Evolutionary conservation across 1,139 yeast genomes (phyloP).

Genomic region (Diutina siamensis): DNA sequence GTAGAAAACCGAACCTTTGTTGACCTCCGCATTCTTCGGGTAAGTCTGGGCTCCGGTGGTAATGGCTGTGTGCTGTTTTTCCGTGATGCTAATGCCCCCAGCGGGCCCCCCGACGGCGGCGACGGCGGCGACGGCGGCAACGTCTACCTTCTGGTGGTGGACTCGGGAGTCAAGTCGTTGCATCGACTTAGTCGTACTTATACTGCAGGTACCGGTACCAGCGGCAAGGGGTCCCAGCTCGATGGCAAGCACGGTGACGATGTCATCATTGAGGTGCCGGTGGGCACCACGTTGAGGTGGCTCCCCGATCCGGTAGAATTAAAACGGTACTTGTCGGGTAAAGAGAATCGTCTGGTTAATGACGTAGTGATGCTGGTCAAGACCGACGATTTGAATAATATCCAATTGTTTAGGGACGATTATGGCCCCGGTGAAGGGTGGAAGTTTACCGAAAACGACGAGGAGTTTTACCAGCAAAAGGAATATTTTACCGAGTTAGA

Average conservation of each 20-base stretch:
- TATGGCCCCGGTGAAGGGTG: slow-evolving; percentile 72
- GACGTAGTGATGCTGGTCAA: slow-evolving; percentile 14
- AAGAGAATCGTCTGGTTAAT: slow-evolving; percentile 13
- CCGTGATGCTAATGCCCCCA: slow-evolving; percentile 71
- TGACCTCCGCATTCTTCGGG: slow-evolving; percentile 59
- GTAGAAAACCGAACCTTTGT: slow-evolving; percentile 29
- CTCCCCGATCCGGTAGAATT: slow-evolving; percentile 59
- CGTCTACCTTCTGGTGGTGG: slow-evolving; percentile 70
- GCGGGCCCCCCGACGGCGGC: slow-evolving; percentile 97
- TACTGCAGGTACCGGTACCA: slow-evolving; percentile 57
- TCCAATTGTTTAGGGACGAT: slow-evolving; percentile 49
- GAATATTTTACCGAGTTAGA: slow-evolving; percentile 58
- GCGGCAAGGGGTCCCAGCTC: slow-evolving; percentile 65
- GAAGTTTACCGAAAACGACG: slow-evolving; percentile 68
- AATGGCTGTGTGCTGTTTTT: slow-evolving; percentile 78
- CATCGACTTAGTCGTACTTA: slow-evolving; percentile 60
- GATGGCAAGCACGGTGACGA: slow-evolving; percentile 81
- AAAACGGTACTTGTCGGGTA: slow-evolving; percentile 16
- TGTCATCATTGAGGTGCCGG: slow-evolving; percentile 73
- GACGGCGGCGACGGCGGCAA: slow-evolving; percentile 95
- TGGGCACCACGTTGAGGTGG: slow-evolving; percentile 83
- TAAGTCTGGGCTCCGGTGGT: slow-evolving; percentile 82
- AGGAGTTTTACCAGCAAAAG: slow-evolving; percentile 51
- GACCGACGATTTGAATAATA: slow-evolving; percentile 19
- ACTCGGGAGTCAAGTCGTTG: slow-evolving; percentile 49